These are phyloP conservation scores for Aspergillus ostianus DNA, from an alignment of 495 filamentous ascomycete species.

Conservation along the genomic window DNA sequence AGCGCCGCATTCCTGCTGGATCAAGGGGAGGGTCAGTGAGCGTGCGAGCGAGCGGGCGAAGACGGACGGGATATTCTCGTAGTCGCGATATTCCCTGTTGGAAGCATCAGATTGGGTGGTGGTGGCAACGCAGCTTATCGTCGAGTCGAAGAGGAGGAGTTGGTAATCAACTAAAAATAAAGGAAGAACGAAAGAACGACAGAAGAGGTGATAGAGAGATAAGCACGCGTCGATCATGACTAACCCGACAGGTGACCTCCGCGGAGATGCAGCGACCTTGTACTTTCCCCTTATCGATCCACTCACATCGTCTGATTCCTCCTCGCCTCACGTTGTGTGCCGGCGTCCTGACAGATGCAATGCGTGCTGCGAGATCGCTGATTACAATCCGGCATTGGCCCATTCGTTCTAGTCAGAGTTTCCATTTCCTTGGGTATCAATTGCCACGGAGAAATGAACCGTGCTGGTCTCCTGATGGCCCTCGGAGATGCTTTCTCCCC, in stretches of 20 bases:
- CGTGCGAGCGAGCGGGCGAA: too few relatives aligned
- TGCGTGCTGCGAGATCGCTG: background rate
- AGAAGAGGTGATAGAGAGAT: background rate
- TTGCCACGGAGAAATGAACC: background rate
- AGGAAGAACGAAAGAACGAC: background rate
- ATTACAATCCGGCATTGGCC: background rate
- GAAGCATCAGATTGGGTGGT: too few relatives aligned
- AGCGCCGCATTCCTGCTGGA: background rate
- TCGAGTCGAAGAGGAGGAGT: background rate
- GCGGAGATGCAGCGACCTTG: background rate
- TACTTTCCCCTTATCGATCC: background rate
- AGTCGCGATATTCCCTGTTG: too few relatives aligned
- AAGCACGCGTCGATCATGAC: background rate
- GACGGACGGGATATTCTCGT: too few relatives aligned
- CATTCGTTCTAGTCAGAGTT: background rate
- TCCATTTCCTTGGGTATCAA: background rate
- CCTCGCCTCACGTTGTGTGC: background rate
- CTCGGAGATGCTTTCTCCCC: background rate
- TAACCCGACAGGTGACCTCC: background rate
- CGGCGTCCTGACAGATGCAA: too few relatives aligned
- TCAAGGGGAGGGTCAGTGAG: background rate
- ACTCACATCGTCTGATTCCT: background rate
- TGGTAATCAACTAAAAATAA: background rate
- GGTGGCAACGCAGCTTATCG: background rate
- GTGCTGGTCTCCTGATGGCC: background rate